A percentile compares a stretch with the other conserved stretches of the same genome.
Evolutionary conservation across 331 rosid species (phyloP).

Genomic region (Cydonia oblonga): DNA sequence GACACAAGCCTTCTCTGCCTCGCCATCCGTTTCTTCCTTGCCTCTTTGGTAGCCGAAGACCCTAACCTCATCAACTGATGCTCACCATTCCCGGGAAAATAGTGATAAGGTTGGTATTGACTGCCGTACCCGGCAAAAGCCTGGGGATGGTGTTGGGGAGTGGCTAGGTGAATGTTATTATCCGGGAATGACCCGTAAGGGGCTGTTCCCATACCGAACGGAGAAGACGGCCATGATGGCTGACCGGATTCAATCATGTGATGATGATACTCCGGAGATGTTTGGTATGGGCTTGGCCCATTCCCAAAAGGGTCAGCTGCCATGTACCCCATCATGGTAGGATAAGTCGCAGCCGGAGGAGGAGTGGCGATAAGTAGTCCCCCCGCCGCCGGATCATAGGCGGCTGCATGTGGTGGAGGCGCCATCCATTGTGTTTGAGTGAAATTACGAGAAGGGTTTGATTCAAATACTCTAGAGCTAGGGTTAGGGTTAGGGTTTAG

Average conservation of each 20-base stretch:
- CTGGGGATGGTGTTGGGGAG: conserved; percentile 4
- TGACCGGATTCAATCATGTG: conserved; percentile 44
- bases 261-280: conserved; percentile 13
- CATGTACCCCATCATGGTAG: conserved; percentile 34
- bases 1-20: conserved; percentile 55
- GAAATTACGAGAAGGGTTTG: conserved; percentile 18
- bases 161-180: conserved; percentile 6
- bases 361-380: not conserved
- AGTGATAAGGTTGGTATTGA: conserved; percentile 34
- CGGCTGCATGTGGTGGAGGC: conserved; percentile 7
- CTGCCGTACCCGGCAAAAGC: conserved; percentile 32
- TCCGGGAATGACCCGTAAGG: conserved; percentile 43
- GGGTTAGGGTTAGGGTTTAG: conserved; percentile 41
- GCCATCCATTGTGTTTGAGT: conserved; percentile 35
- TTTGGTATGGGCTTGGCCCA: conserved; percentile 11
- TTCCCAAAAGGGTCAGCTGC: conserved; percentile 29
- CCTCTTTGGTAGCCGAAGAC: conserved; percentile 83
- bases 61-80: conserved; percentile 51
- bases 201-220: conserved; percentile 24
- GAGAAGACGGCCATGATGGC: conserved; percentile 47
- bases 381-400: conserved; percentile 19
- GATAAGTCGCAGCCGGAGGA: conserved; percentile 2
- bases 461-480: conserved; percentile 8
- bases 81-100: conserved; percentile 33
- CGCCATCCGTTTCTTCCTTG: conserved; percentile 91